Percentiles rank a stretch among this genome's conserved stretches.
phyloP scores from a whole-genome alignment of 768 basidiomycete genomes.

The Pleurotus platypus region DNA sequence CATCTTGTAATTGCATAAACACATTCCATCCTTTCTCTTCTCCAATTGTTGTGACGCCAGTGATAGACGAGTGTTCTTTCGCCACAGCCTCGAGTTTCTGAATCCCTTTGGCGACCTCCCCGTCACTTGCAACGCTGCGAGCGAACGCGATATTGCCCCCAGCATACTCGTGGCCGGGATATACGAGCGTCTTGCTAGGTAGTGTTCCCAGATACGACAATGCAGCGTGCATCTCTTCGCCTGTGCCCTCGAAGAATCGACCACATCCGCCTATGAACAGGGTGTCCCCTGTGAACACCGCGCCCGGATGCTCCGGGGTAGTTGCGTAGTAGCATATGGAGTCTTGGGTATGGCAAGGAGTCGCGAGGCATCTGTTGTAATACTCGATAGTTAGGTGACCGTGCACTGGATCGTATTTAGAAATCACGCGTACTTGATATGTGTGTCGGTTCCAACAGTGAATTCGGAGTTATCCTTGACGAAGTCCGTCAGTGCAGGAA shows the following conservation, averaged over 20 bases:
- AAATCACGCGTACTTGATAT: slow-evolving; percentile 44
- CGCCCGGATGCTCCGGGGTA: slow-evolving; percentile 54
- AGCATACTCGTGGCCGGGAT: slow-evolving; percentile 94
- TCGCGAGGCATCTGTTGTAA: slow-evolving; percentile 65
- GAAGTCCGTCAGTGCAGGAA: slow-evolving; percentile 62
- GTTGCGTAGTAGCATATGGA: slow-evolving; percentile 90
- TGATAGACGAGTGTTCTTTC: slow-evolving; percentile 57
- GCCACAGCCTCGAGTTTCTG: slow-evolving; percentile 55
- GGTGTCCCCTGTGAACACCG: slow-evolving; percentile 93
- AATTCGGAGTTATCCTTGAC: slow-evolving; percentile 85
- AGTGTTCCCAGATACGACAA: slow-evolving; percentile 67
- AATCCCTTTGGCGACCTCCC: slow-evolving; percentile 40
- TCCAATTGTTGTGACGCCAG: slow-evolving; percentile 83
- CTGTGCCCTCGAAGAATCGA: slow-evolving; percentile 89
- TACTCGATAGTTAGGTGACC: slow-evolving; percentile 9
- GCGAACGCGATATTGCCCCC: slow-evolving; percentile 70
- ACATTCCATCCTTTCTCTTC: slow-evolving; percentile 96
- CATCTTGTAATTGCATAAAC: slow-evolving; percentile 78
- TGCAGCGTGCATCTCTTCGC: slow-evolving; percentile 76
- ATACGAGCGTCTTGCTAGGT: slow-evolving; percentile 77
- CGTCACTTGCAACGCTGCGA: slow-evolving; percentile 54
- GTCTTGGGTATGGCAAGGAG: slow-evolving; percentile 94
- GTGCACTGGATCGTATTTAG: not conserved
- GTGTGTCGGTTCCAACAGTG: slow-evolving; percentile 60
- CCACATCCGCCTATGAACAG: slow-evolving; percentile 89